Evolutionary conservation across 345 rosid genomes (phyloP), one percentile per base, ranked within the genome.

Genomic region (Schrenkiella parvula): DNA sequence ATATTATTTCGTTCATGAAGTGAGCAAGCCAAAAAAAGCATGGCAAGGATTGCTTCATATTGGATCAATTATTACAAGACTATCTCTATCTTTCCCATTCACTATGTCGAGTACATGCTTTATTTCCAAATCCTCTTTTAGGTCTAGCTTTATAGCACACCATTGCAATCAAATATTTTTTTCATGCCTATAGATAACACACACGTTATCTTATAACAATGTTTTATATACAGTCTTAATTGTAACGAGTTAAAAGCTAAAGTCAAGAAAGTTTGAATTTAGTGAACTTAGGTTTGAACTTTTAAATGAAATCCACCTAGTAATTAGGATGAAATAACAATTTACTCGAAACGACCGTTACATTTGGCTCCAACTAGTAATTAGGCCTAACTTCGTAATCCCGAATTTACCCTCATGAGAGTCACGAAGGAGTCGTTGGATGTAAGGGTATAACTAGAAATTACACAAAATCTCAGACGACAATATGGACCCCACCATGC

Each of bases 31-130:
- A 42, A 34, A 68, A 34, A 68, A 62, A 62, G 70, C 54, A 43
- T 65, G 71, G 50, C 50, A 42, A 38, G 31, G 25, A 35, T 46
- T 53, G 50, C 34, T 48, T 21, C 22, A 22, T 66, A 72, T 73
- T 71, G 60, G 70, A 58, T 78, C 76, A 53, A 71, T 73, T 73
- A 73, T 73, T 66, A 66, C 60, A 47, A 66, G 26, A 54, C 44
- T 46, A n/a, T 26, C 26, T 13, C 52, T 57, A 66, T 56, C 48
- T 73, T 57, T 65, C 66, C 31, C 48, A 57, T 37, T 57, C 52
- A 55, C 11, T 21, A 44, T 54, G 72, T 56, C 64, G 38, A 8
- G 35, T 60, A 48, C 44, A 46, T 73, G 59, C 71, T 65, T 55
- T 73, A 66, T 66, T 47, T 73, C 66, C 51, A 37, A 65, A 66